Conservation (phyloP, 2,329 filamentous ascomycete species). For the Metarhizium anisopliae region DNA sequence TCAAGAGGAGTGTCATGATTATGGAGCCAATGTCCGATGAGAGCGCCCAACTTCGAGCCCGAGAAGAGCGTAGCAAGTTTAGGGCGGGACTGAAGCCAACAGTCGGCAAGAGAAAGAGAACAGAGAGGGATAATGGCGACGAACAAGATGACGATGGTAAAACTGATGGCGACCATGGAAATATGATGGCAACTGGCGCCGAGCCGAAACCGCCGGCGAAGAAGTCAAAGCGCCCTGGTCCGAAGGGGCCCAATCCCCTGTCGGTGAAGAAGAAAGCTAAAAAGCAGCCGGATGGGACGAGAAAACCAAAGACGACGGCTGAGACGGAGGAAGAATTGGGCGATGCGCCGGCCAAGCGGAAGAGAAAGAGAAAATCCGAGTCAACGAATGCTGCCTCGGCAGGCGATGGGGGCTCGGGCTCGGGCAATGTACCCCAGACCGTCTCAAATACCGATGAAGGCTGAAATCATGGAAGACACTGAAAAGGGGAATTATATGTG, state of each 20-base stretch:
- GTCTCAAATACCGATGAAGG: conserved; percentile 10
- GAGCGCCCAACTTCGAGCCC: conserved; percentile 53
- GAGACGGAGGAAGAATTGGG: conserved; percentile 17
- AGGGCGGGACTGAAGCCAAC: conserved; percentile 54
- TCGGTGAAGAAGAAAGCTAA: conserved; percentile 64
- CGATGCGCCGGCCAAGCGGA: conserved; percentile 18
- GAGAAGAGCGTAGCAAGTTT: conserved; percentile 68
- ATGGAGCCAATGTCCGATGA: conserved; percentile 63
- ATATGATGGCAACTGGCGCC: conserved; percentile 16
- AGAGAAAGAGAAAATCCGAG: conserved; percentile 23
- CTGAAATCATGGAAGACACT: conserved; percentile 7
- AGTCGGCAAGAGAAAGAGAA: conserved; percentile 41
- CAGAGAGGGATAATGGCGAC: conserved; percentile 27
- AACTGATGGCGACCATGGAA: conserved; percentile 20
- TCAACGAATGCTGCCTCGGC: conserved; percentile 8
- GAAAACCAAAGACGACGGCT: conserved; percentile 19
- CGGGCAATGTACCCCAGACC: conserved; percentile 5
- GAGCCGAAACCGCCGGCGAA: conserved; percentile 23
- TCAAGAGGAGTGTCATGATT: conserved; percentile 67
- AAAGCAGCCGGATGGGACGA: conserved; percentile 28
- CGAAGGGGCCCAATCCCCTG: conserved; percentile 63
- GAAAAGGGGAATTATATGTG: neutral
- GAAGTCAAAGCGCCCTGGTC: conserved; percentile 50
- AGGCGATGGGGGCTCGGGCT: conserved; percentile 10
- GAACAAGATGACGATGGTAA: conserved; percentile 23